Conservation (phyloP, 1,284 basidiomycete species). For the Fomitopsis schrenkii region DNA sequence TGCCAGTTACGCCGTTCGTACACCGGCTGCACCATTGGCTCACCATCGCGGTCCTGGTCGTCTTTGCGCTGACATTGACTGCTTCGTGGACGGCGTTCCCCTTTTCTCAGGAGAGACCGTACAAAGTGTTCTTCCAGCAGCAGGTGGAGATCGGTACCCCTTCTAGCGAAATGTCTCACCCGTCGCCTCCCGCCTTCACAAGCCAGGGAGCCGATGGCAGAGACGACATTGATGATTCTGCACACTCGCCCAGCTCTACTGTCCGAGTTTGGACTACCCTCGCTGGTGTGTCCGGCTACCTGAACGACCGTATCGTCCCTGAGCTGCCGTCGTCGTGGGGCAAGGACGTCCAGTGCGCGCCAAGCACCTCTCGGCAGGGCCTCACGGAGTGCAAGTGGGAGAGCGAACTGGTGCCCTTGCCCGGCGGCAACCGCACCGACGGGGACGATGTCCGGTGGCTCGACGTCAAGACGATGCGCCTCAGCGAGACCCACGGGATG, state of each 20-base stretch:
- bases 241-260: constrained; percentile 5
- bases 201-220: background rate
- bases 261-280: constrained; percentile 36
- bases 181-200: background rate
- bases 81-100: constrained; percentile 53
- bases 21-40: constrained; percentile 49
- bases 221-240: background rate
- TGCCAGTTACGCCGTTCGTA: constrained; percentile 62
- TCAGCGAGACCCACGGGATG: constrained; percentile 26
- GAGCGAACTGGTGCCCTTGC: constrained; percentile 28
- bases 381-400: constrained; percentile 36
- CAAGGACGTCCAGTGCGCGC: constrained; percentile 17
- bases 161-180: constrained; percentile 7
- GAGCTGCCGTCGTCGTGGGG: constrained; percentile 50
- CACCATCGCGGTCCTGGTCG: constrained; percentile 34
- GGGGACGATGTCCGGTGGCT: constrained; percentile 21
- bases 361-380: constrained; percentile 13
- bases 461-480: constrained; percentile 27
- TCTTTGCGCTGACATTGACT: constrained; percentile 42
- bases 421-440: constrained; percentile 17
- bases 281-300: constrained; percentile 41
- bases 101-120: constrained; percentile 53
- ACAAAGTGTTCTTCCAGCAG: constrained; percentile 71
- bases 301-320: constrained; percentile 40
- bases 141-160: constrained; percentile 38